phyloP scores from a whole-genome alignment of 192 early-diverging fungal species.

The Rhizophlyctis rosea region DNA sequence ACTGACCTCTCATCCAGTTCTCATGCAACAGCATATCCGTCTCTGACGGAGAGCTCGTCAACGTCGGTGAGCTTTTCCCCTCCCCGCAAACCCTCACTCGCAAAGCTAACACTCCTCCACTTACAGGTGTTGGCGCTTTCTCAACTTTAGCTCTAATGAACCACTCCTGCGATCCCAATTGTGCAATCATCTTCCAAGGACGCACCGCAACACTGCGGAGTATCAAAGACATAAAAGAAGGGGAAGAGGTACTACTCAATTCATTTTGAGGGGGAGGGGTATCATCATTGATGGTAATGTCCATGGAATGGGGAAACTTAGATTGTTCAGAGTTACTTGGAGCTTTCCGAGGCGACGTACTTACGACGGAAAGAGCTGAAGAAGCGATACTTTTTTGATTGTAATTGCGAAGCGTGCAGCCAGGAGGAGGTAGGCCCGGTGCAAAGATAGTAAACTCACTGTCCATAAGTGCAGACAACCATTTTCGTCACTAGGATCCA shows the following conservation, averaged over 20 bases:
- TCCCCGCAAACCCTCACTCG: too few species aligned
- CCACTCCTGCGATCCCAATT: constrained; percentile 45
- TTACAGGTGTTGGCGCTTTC: constrained; percentile 37
- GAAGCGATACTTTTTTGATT: constrained; percentile 39
- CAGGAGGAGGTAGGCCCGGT: background rate
- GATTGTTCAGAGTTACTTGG: constrained; percentile 35
- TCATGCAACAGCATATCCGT: constrained; percentile 42
- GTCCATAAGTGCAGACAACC: background rate
- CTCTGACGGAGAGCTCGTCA: constrained; percentile 37
- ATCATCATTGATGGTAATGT: background rate
- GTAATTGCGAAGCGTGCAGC: constrained; percentile 21
- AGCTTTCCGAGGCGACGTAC: constrained; percentile 25
- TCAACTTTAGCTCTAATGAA: constrained; percentile 38
- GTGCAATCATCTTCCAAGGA: constrained; percentile 34
- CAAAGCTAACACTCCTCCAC: too few species aligned
- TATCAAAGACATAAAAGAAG: constrained; percentile 29
- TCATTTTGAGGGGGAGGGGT: background rate
- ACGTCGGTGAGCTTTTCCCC: constrained; percentile 20
- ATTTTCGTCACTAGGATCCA: background rate
- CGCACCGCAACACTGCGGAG: constrained; percentile 23
- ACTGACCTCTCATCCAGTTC: constrained; percentile 20
- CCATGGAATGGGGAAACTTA: too few species aligned
- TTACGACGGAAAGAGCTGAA: constrained; percentile 32
- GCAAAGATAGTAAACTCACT: constrained; percentile 4
- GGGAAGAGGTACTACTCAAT: constrained; percentile 29